Evolutionary conservation across 495 filamentous ascomycete species (phyloP), one percentile per base, ranked within the genome.

Genomic region (Pseudotulostoma volvatum): DNA sequence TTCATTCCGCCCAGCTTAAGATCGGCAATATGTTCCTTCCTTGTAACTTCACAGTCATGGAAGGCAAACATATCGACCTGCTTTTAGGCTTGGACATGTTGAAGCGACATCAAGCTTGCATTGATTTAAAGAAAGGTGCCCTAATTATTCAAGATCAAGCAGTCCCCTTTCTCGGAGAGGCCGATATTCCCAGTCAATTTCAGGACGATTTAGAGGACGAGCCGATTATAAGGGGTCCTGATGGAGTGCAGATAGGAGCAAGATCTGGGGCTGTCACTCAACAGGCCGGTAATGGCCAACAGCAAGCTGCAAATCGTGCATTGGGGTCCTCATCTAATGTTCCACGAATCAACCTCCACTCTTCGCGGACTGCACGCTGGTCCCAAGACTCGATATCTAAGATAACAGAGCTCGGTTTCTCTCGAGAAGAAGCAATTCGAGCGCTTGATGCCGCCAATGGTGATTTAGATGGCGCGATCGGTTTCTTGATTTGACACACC

Each of bases 11-110:
- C 9, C 82, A 82, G 55, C 88, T 96, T 53, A 83, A 81, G 60
- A 93, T 99, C 45, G 92, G 90, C 13, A 71, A 70, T 25, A 73
- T 87, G 50, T 85, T 84, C 51, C 70, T 99, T 36, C 75, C 87
- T 0, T 95, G 86, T 64, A 82, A 81, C 35, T 99, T 99, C 59
- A 96, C 92, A n/a, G 90, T 99, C 45, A 95, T 99, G 90, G 90
- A 99, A 59, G 90, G 90, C 25, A 99, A 96, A 58, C 76, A 82
- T 41, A 90, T 96, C n/a, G 90, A 96, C 49, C 66, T 99, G 8
- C 71, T 99, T 5, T 68, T 99, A 8, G 90, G 90, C 4, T 63
- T 99, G 33, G 90, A 99, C 54, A 99, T 99, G 81, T 63, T 96
- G 36, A 93, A 85, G 57, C 72, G 92, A 20, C 83, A 94, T 55